Conservation (phyloP, 169 alveolate species). For the Amoebophrya sp. region DNA sequence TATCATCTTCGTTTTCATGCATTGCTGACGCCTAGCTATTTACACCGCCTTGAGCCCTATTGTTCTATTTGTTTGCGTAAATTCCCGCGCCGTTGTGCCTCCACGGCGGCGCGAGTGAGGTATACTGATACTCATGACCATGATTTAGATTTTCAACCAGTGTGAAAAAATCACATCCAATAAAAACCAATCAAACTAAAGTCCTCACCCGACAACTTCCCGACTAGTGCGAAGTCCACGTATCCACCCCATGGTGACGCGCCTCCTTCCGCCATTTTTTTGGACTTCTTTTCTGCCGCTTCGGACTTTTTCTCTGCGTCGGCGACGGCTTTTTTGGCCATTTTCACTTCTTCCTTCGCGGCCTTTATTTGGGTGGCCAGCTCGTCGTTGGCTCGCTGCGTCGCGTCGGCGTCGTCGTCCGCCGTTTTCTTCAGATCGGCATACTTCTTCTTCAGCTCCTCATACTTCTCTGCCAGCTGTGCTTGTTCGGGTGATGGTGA, state of each 20-base stretch:
- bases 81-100: too few relatives aligned
- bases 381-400: background rate
- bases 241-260: background rate
- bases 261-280: background rate
- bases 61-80: too few relatives aligned
- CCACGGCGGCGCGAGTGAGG: too few relatives aligned
- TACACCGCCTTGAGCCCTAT: too few relatives aligned
- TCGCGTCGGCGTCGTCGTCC: background rate
- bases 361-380: background rate
- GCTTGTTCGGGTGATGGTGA: background rate
- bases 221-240: background rate
- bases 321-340: background rate
- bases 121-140: too few relatives aligned
- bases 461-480: background rate
- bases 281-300: too few relatives aligned
- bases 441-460: background rate
- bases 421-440: background rate
- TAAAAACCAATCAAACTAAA: too few relatives aligned
- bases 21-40: too few relatives aligned
- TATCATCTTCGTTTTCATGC: too few relatives aligned
- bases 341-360: background rate
- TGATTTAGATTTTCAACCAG: too few relatives aligned
- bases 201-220: background rate
- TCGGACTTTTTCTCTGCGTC: too few relatives aligned
- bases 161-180: too few relatives aligned